Evolutionary conservation across 2,329 filamentous ascomycete species (phyloP).

Genomic region (Botrytis sinoallii): DNA sequence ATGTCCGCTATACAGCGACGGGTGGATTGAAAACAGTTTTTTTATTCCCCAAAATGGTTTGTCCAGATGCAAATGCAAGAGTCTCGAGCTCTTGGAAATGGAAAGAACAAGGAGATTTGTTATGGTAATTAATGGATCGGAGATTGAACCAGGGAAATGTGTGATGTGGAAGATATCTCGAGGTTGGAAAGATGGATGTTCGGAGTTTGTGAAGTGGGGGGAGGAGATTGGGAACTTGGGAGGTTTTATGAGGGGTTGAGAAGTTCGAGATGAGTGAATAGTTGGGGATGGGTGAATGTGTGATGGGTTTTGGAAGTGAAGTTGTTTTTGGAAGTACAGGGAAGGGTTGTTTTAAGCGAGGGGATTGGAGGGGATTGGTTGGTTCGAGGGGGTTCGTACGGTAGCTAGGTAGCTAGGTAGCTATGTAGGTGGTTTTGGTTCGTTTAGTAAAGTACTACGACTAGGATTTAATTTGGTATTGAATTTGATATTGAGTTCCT

Average conservation of each 20-base stretch:
- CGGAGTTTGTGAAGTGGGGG: background rate
- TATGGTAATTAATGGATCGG: background rate
- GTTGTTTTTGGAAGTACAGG: background rate
- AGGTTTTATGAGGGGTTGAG: background rate
- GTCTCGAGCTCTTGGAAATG: background rate
- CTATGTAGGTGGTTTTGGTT: background rate
- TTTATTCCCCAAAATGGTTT: background rate
- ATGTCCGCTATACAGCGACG: background rate
- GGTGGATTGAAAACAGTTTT: background rate
- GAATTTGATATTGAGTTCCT: background rate
- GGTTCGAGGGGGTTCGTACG: background rate
- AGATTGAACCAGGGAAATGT: background rate
- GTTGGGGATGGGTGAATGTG: background rate
- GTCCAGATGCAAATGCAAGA: background rate
- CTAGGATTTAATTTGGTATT: background rate
- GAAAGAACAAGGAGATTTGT: background rate
- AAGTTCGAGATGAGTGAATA: background rate
- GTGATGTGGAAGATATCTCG: background rate
- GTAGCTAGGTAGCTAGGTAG: background rate
- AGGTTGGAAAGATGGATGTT: background rate
- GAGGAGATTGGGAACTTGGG: background rate
- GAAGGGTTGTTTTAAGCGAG: background rate
- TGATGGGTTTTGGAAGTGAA: background rate
- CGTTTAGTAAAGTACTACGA: background rate
- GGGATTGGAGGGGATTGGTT: background rate